A percentile compares a stretch with the other conserved stretches of the same genome.
phyloP scores from a whole-genome alignment of 148 eudicot species.

The Vaccinium vitisidaea region DNA sequence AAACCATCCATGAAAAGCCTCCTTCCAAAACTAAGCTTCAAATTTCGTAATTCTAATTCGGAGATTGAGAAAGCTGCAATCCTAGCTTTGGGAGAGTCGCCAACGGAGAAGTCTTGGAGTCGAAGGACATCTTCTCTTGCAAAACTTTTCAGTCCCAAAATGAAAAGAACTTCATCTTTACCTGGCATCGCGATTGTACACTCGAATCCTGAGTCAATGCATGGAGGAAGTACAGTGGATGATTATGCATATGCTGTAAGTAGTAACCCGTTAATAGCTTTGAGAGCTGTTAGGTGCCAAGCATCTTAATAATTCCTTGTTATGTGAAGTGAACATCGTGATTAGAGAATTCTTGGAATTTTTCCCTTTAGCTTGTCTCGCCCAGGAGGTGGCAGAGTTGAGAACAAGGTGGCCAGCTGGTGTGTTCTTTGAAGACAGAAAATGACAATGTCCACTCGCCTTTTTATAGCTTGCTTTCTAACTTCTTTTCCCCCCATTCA shows the following conservation, averaged over 20 bases:
- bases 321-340: background rate
- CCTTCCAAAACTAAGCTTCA: conserved; percentile 81
- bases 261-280: conserved; percentile 14
- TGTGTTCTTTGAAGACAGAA: background rate
- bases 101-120: conserved; percentile 41
- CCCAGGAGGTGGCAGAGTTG: background rate
- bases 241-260: conserved; percentile 33
- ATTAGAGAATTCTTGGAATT: background rate
- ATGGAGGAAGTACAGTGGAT: conserved; percentile 56
- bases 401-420: background rate
- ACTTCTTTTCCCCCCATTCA: background rate
- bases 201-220: conserved; percentile 86
- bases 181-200: conserved; percentile 75
- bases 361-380: background rate
- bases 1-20: conserved; percentile 65
- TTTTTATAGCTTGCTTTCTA: background rate
- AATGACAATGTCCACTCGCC: background rate
- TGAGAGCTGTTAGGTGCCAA: background rate
- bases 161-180: conserved; percentile 64
- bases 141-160: conserved; percentile 55
- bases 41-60: conserved; percentile 51
- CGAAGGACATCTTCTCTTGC: conserved; percentile 63
- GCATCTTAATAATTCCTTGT: background rate
- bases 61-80: conserved; percentile 73
- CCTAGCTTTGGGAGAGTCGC: conserved; percentile 64